Evolutionary conservation across 257 asterid genomes (phyloP), one percentile per base, ranked within the genome.

Genomic region (Primulina eburnea): DNA sequence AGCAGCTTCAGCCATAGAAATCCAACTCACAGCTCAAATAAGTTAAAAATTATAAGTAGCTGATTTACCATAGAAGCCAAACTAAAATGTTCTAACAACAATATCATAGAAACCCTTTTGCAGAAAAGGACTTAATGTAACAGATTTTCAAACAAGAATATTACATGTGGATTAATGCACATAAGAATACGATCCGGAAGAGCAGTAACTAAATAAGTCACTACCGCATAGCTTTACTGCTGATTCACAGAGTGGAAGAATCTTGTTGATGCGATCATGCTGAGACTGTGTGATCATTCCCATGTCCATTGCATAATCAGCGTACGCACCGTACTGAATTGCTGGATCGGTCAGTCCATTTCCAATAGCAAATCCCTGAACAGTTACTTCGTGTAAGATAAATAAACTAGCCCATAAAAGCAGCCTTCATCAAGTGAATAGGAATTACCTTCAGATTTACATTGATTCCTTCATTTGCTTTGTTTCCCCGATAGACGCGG

Each of bases 341-440:
- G 79, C 95, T 72, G 97, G 98, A 79, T 92, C 95, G 11, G 98
- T 92, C 50, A 92, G 90, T 71, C 98, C 98, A 80, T 92, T 92
- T 68, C 98, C 98, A 53, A 90, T 88, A 62, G 97, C 97, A 79
- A 92, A 90, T 70, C 97, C 98, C 98, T 90, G 85, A 68, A 59
- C 24, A 68, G 71, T 34, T 59, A 69, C 59, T 64, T 66, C 68
- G 67, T 35, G 66, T 85, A 59, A 84, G 76, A 64, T 40, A 35
- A 71, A 62, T 16, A 64, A 61, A 28, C 58, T 2, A 57, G 59
- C 20, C 35, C 73, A 28, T 64, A 12, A 70, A 62, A 66, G 57
- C 56, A 47, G 34, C 47, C 30, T 64, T 43, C 62, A 50, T 43
- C 61, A 67, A 24, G 65, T 60, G 34, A 14, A 20, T 21, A 21